phyloP scores from a whole-genome alignment of 192 early-diverging fungal genomes.

The Lunasporangiospora selenospora region DNA sequence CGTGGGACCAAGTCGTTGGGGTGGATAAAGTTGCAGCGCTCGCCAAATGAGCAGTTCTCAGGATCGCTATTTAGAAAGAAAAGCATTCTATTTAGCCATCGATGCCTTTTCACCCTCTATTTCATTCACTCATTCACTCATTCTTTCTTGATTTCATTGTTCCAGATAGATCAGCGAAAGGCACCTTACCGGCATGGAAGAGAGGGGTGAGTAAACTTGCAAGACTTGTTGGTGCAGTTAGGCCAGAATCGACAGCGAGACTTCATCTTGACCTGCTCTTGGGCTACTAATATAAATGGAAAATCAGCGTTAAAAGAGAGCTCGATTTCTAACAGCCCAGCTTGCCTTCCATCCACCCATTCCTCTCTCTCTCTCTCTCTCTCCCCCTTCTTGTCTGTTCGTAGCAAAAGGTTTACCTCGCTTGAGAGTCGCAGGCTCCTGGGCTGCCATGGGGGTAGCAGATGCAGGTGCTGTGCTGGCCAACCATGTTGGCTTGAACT shows the following conservation, averaged over 20 bases:
- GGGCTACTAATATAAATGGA: too few species aligned
- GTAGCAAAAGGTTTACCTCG: too few species aligned
- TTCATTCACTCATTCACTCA: too few species aligned
- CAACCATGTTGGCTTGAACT: conserved; percentile 41
- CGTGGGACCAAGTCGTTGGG: conserved; percentile 29
- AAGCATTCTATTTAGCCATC: not conserved
- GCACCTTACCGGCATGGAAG: conserved; percentile 56
- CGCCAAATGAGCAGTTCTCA: conserved; percentile 36
- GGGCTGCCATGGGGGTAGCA: not conserved
- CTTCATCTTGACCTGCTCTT: conserved; percentile 29
- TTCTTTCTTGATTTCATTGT: too few species aligned
- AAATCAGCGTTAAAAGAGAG: too few species aligned
- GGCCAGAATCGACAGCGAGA: conserved; percentile 56
- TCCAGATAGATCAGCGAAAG: too few species aligned
- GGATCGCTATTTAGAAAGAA: conserved; percentile 14
- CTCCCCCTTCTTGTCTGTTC: too few species aligned
- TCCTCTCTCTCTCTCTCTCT: too few species aligned
- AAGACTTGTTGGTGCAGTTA: conserved; percentile 59
- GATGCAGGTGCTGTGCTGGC: not conserved
- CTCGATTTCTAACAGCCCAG: too few species aligned
- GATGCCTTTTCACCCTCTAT: conserved; percentile 4
- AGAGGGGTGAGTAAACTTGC: conserved; percentile 57
- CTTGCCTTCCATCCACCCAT: too few species aligned
- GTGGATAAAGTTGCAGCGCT: conserved; percentile 43
- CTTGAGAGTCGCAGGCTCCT: too few species aligned